Evolutionary conservation across 495 filamentous ascomycete species (phyloP).

Genomic region (Pyronema omphalodes): DNA sequence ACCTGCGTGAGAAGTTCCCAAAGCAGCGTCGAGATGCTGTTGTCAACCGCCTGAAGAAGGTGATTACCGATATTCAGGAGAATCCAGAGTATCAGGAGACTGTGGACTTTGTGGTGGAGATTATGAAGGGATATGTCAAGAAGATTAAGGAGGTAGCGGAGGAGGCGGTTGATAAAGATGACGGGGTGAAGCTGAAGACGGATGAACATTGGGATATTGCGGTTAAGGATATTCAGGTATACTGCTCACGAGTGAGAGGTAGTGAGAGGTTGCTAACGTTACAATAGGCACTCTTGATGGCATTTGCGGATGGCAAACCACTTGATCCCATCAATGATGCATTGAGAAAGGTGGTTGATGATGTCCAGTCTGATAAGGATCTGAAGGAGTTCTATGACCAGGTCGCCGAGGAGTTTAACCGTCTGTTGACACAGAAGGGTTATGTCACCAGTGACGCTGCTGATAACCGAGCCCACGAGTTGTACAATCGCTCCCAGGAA

Average conservation of each 20-base stretch:
- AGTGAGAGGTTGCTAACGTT: conserved; percentile 3
- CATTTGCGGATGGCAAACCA: conserved; percentile 18
- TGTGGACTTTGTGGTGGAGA: conserved; percentile 17
- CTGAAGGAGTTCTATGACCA: conserved; percentile 17
- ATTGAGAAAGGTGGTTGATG: conserved; percentile 11
- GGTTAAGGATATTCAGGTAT: conserved; percentile 16
- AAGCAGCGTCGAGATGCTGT: conserved; percentile 23
- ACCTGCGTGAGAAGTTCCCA: conserved; percentile 22
- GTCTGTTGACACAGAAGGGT: conserved; percentile 12
- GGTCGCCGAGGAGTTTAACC: conserved; percentile 11
- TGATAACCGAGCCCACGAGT: conserved; percentile 16
- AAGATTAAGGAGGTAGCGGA: conserved; percentile 6
- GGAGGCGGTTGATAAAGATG: conserved; percentile 8
- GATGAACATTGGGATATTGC: conserved; percentile 22
- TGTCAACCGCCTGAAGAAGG: conserved; percentile 17
- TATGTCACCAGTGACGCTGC: conserved; percentile 22
- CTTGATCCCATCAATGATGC: conserved; percentile 16
- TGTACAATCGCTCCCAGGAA: conserved; percentile 20
- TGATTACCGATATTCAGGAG: conserved; percentile 15
- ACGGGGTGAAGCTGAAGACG: conserved; percentile 5
- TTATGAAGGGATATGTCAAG: conserved; percentile 10
- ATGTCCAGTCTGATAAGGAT: conserved; percentile 18
- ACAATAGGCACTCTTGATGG: conserved; percentile 19
- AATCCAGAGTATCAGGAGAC: conserved; percentile 22
- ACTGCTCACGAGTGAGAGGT: background rate